Conservation (phyloP, 768 basidiomycete genomes). For the Lactifluus pinguis region DNA sequence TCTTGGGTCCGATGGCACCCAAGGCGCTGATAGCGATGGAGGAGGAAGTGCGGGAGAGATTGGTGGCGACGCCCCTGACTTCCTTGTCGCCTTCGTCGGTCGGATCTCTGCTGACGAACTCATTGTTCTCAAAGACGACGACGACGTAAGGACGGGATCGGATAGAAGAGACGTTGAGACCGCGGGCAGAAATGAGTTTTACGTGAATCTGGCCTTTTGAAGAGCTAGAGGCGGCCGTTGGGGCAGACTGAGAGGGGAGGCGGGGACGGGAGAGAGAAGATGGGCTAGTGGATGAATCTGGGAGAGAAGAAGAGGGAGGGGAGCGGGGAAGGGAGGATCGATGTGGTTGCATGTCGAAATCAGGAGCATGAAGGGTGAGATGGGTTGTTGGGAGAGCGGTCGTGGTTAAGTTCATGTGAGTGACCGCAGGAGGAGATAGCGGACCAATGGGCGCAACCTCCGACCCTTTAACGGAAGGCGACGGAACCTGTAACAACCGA, state of each 20-base stretch:
- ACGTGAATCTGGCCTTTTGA: slow-evolving; percentile 81
- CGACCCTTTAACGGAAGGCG: slow-evolving; percentile 19
- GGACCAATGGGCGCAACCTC: slow-evolving; percentile 37
- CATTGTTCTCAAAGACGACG: slow-evolving; percentile 98
- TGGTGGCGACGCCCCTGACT: slow-evolving; percentile 70
- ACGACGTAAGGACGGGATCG: slow-evolving; percentile 83
- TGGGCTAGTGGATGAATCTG: neutral
- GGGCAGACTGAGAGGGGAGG: slow-evolving; percentile 27
- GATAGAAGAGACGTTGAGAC: slow-evolving; percentile 61
- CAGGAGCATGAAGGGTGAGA: slow-evolving; percentile 78
- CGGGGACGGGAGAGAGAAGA: slow-evolving; percentile 24
- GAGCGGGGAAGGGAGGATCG: slow-evolving; percentile 23
- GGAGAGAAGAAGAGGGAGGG: neutral
- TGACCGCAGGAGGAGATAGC: slow-evolving; percentile 37
- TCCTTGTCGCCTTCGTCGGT: slow-evolving; percentile 81
- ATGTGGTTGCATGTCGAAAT: slow-evolving; percentile 69
- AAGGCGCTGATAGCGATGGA: slow-evolving; percentile 59
- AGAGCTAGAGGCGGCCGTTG: slow-evolving; percentile 25
- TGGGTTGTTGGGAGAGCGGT: slow-evolving; percentile 45
- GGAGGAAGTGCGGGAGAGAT: slow-evolving; percentile 46
- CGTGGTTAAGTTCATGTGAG: slow-evolving; percentile 35
- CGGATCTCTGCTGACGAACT: slow-evolving; percentile 90
- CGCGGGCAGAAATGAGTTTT: slow-evolving; percentile 88
- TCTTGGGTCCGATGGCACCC: slow-evolving; percentile 48
- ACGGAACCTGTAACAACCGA: slow-evolving; percentile 13